Evolutionary conservation across 2,329 filamentous ascomycete species (phyloP).

Genomic region (Alternaria solani): DNA sequence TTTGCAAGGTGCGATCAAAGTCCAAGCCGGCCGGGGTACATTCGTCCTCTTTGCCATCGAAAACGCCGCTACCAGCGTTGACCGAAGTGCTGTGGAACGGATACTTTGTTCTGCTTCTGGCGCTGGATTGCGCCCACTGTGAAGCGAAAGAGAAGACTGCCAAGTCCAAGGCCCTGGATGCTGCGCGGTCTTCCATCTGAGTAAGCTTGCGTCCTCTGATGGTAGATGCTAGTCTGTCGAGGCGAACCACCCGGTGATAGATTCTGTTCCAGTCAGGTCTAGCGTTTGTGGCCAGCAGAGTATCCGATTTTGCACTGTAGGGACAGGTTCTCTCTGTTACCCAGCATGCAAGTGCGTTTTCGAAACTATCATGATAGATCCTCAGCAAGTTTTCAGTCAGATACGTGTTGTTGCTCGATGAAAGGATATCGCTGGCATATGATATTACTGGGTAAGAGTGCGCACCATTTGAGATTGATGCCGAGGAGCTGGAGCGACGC

Average conservation of each 20-base stretch:
- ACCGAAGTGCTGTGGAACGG: constrained; percentile 32
- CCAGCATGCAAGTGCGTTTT: constrained; percentile 64
- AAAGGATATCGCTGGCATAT: constrained; percentile 41
- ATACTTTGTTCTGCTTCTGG: constrained; percentile 39
- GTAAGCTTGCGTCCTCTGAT: constrained; percentile 55
- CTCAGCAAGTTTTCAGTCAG: constrained; percentile 57
- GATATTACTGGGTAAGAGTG: constrained; percentile 30
- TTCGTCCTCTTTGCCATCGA: constrained; percentile 12
- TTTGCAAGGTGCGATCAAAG: constrained; percentile 52
- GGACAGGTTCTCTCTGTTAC: constrained; percentile 63
- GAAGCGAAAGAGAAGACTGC: constrained; percentile 63
- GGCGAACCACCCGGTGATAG: constrained; percentile 59
- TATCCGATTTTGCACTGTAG: constrained; percentile 50
- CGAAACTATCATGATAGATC: constrained; percentile 64
- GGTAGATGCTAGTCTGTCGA: constrained; percentile 56
- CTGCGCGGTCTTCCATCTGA: constrained; percentile 54
- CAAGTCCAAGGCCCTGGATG: constrained; percentile 57
- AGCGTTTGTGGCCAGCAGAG: constrained; percentile 42
- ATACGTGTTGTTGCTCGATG: constrained; percentile 48
- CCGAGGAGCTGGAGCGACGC: constrained; percentile 34
- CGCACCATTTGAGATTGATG: constrained; percentile 28
- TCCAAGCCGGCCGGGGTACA: constrained; percentile 13
- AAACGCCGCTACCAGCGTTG: constrained; percentile 17
- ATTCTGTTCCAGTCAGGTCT: constrained; percentile 60
- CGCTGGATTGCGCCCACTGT: constrained; percentile 55